Conservation (phyloP, 495 filamentous ascomycete genomes). For the Podospora sp. region DNA sequence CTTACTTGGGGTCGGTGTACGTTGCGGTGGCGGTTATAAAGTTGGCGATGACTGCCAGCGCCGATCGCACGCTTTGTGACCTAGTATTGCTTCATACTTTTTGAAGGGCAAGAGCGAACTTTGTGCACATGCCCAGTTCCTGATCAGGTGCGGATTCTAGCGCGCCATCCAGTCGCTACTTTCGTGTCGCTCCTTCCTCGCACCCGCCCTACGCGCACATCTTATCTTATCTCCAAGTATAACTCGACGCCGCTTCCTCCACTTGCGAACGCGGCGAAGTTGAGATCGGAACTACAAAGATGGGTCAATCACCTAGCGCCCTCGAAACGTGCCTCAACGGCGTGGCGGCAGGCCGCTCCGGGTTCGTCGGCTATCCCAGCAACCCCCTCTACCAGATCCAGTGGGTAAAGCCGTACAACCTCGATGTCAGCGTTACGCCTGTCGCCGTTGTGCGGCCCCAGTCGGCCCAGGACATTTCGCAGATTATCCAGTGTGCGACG, state of each 20-base stretch:
- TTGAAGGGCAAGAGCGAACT: not conserved
- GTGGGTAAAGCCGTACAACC: slow-evolving; percentile 63
- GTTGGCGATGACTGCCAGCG: not conserved
- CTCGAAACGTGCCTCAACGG: slow-evolving; percentile 44
- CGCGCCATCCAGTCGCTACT: not conserved
- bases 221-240: not conserved
- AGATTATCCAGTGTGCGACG: slow-evolving; percentile 61
- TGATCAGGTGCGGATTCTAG: slow-evolving; percentile 3
- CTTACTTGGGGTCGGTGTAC: slow-evolving; percentile 1
- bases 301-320: slow-evolving; percentile 35
- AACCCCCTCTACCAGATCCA: slow-evolving; percentile 42
- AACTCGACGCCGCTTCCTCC: not conserved
- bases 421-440: slow-evolving; percentile 62
- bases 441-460: slow-evolving; percentile 64
- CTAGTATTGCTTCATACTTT: not conserved
- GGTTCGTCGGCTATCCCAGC: slow-evolving; percentile 46
- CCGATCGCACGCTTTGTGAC: not conserved
- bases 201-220: not conserved
- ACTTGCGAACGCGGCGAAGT: not conserved
- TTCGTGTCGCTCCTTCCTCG: not conserved
- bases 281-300: slow-evolving; percentile 7
- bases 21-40: slow-evolving; percentile 2
- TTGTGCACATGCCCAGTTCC: not conserved
- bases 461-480: slow-evolving; percentile 58
- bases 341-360: slow-evolving; percentile 43